Evolutionary conservation across 2,329 filamentous ascomycete genomes (phyloP).

Genomic region (Didymella segeticola): DNA sequence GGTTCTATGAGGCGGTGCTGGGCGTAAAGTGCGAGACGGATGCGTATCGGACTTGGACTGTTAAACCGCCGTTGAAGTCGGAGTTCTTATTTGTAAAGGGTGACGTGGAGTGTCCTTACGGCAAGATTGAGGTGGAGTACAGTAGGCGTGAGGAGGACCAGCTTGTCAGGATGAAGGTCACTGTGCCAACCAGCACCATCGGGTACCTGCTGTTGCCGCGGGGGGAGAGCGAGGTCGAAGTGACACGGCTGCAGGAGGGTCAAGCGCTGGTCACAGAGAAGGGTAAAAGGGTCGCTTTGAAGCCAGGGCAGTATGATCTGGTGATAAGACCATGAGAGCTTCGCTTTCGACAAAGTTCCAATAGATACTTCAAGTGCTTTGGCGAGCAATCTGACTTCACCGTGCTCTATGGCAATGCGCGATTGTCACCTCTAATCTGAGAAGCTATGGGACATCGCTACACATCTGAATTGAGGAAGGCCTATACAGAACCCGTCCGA

Average conservation of each 20-base stretch:
- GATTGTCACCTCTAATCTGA: too few species aligned
- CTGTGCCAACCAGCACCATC: constrained; percentile 33
- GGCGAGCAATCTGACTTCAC: too few species aligned
- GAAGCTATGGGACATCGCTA: too few species aligned
- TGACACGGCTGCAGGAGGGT: constrained; percentile 1
- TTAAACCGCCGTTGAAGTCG: constrained; percentile 49
- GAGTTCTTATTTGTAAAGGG: constrained; percentile 53
- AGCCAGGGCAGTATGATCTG: constrained; percentile 17
- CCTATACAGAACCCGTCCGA: too few species aligned
- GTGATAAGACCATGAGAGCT: constrained; percentile 22
- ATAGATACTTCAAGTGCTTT: too few species aligned
- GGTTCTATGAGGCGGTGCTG: constrained; percentile 54
- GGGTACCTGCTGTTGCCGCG: constrained; percentile 22
- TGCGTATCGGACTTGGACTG: constrained; percentile 51
- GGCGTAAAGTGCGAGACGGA: constrained; percentile 48
- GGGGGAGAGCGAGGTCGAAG: constrained; percentile 16
- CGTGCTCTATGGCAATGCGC: too few species aligned
- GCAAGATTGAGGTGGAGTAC: constrained; percentile 42
- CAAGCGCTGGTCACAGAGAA: not conserved
- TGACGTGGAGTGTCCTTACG: constrained; percentile 51
- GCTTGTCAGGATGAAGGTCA: constrained; percentile 24
- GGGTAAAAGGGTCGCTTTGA: constrained; percentile 14
- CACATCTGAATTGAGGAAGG: too few species aligned
- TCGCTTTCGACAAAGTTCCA: too few species aligned
- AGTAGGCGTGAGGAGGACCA: not conserved